Evolutionary conservation across 805 yeast species (phyloP).

Genomic region (Vanderwaltozyma polyspora): DNA sequence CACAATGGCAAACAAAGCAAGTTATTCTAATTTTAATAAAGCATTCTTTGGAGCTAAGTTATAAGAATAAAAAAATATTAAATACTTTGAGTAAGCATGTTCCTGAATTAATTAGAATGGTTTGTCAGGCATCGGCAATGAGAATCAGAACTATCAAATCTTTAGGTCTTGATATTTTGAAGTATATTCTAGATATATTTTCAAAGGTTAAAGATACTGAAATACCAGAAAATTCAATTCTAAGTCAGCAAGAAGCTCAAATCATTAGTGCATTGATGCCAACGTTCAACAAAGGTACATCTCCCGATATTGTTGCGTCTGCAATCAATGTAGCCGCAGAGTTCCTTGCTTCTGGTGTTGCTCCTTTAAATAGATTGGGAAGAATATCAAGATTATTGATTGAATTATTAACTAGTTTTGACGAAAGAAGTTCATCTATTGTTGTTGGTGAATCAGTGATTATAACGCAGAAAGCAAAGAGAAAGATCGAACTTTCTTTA

Average conservation of each 20-base stretch:
- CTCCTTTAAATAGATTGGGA: conserved; percentile 36
- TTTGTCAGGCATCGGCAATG: conserved; percentile 75
- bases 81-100: conserved; percentile 28
- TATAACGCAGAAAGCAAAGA: conserved; percentile 34
- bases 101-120: conserved; percentile 59
- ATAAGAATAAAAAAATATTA: conserved; percentile 3
- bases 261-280: conserved; percentile 84
- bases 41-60: conserved; percentile 6
- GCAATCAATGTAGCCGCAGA: conserved; percentile 74
- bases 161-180: conserved; percentile 56
- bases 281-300: conserved; percentile 64
- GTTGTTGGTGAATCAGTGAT: conserved; percentile 48
- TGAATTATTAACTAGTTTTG: conserved; percentile 49
- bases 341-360: conserved; percentile 53
- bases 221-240: conserved; percentile 54
- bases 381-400: conserved; percentile 57
- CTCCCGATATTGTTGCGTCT: conserved; percentile 58
- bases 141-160: conserved; percentile 48
- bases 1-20: conserved; percentile 34
- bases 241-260: conserved; percentile 92
- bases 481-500: conserved; percentile 46
- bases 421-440: conserved; percentile 22
- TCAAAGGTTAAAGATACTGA: conserved; percentile 60
- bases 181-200: conserved; percentile 47
- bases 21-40: conserved; percentile 29